Conservation (phyloP, 257 asterid genomes). For the Plectranthus barbatus region DNA sequence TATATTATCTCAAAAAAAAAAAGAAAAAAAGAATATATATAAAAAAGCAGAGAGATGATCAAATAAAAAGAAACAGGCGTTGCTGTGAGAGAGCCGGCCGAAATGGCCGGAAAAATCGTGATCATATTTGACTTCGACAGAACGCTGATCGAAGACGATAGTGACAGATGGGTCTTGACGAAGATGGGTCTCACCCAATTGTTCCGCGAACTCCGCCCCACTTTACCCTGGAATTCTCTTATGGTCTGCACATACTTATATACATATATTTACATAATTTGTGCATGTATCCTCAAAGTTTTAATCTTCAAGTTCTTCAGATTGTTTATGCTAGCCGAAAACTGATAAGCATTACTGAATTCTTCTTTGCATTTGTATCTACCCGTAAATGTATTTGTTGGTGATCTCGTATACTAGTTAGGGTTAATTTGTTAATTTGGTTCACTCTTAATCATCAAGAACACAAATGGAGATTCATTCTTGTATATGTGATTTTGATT, state of each 20-base stretch:
- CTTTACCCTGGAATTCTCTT: constrained; percentile 77
- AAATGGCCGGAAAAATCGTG: constrained; percentile 32
- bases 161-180: constrained; percentile 67
- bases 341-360: neutral
- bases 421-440: too few relatives aligned
- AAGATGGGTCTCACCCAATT: constrained; percentile 49
- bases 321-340: neutral
- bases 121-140: constrained; percentile 66
- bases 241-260: constrained; percentile 31
- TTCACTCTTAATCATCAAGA: too few relatives aligned
- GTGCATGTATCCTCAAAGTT: neutral
- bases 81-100: neutral
- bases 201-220: constrained; percentile 54
- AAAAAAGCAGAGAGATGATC: too few relatives aligned
- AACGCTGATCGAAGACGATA: constrained; percentile 71
- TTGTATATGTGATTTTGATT: neutral
- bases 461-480: too few relatives aligned
- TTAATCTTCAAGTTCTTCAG: neutral
- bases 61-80: too few relatives aligned
- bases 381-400: too few relatives aligned
- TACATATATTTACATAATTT: neutral
- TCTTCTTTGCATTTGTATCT: too few relatives aligned
- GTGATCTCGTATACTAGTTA: too few relatives aligned
- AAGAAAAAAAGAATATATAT: too few relatives aligned
- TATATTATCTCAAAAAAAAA: too few relatives aligned